Conservation (phyloP, 192 early-diverging fungal genomes). For the Coemansia sp. region DNA sequence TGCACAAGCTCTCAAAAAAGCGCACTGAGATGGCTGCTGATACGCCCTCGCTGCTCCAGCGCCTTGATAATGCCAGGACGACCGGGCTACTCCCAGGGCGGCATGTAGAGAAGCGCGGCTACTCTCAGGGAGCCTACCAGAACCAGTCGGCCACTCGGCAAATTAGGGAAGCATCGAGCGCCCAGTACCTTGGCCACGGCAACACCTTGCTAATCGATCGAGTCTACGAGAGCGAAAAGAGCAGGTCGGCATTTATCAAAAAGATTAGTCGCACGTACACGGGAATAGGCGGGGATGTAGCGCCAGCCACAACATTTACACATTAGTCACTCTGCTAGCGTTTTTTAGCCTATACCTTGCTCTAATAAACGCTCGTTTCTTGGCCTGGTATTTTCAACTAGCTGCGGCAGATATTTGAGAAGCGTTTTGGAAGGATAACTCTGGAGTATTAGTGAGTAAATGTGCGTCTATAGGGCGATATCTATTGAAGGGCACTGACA, state of each 20-base stretch:
- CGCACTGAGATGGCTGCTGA: constrained; percentile 39
- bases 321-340: constrained; percentile 6
- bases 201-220: constrained; percentile 47
- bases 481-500: constrained; percentile 33
- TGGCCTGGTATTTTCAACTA: background rate
- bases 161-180: constrained; percentile 17
- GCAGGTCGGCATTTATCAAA: constrained; percentile 28
- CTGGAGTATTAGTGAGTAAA: background rate
- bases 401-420: background rate
- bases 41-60: constrained; percentile 45
- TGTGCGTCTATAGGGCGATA: background rate
- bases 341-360: background rate
- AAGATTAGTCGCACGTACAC: constrained; percentile 42
- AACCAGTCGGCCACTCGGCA: constrained; percentile 16
- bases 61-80: constrained; percentile 31
- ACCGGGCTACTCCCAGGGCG: constrained; percentile 30
- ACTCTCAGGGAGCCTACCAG: constrained; percentile 45
- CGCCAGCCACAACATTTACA: constrained; percentile 31
- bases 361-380: background rate
- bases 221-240: constrained; percentile 44
- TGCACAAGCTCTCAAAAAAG: constrained; percentile 19
- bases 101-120: constrained; percentile 24
- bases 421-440: background rate
- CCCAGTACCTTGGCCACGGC: constrained; percentile 41
- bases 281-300: constrained; percentile 37